Conservation (phyloP, 306 rosid genomes). For the Corylus americana region DNA sequence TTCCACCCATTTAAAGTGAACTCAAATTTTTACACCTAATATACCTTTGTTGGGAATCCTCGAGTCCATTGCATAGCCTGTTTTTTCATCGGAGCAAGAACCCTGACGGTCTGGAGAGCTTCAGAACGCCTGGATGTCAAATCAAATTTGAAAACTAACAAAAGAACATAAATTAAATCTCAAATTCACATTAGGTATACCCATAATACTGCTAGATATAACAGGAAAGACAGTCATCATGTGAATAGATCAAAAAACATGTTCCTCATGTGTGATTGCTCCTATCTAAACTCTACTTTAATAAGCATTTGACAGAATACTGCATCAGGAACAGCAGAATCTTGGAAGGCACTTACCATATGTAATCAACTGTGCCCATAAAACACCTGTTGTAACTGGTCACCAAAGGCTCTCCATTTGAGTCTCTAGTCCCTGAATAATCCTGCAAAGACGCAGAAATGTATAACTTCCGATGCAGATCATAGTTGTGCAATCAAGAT, state of each 20-base stretch:
- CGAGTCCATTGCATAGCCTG: constrained; percentile 66
- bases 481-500: neutral
- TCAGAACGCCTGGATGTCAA: constrained; percentile 69
- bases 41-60: constrained; percentile 95
- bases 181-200: constrained; percentile 12
- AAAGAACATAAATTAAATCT: constrained; percentile 6
- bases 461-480: neutral
- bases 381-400: constrained; percentile 82
- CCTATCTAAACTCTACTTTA: constrained; percentile 1
- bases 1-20: constrained; percentile 10
- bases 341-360: constrained; percentile 57
- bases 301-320: constrained; percentile 12
- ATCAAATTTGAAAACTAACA: constrained; percentile 21
- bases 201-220: neutral
- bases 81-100: constrained; percentile 87
- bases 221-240: neutral
- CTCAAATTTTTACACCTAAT: neutral
- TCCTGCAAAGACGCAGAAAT: constrained; percentile 45
- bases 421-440: constrained; percentile 68
- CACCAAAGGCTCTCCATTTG: constrained; percentile 79
- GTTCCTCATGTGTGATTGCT: neutral
- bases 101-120: constrained; percentile 82
- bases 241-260: neutral
- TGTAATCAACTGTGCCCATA: constrained; percentile 88
- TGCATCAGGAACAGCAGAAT: constrained; percentile 21